phyloP scores from a whole-genome alignment of 2,329 filamentous ascomycete genomes.

The Penicillium psychrosexuale region DNA sequence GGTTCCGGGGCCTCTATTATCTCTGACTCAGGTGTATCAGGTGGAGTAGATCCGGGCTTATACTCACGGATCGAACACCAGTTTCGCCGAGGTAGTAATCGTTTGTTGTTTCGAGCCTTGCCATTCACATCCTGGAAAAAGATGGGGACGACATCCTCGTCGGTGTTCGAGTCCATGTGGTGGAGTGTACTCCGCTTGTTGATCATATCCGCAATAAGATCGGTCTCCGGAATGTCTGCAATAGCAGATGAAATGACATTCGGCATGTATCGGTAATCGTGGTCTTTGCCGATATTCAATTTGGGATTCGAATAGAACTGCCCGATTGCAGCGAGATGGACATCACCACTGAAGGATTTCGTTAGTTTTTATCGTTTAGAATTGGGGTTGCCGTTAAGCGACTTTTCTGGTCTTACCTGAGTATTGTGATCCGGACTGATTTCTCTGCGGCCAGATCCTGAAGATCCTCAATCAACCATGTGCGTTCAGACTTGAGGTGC shows the following conservation, averaged over 20 bases:
- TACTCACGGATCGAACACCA: slow-evolving; percentile 93
- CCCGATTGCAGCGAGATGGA: slow-evolving; percentile 75
- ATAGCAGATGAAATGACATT: slow-evolving; percentile 94
- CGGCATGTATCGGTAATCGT: slow-evolving; percentile 93
- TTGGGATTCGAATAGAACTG: slow-evolving; percentile 94
- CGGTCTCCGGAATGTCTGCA: slow-evolving; percentile 83
- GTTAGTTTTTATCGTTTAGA: neutral
- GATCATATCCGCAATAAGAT: slow-evolving; percentile 82
- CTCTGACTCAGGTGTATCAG: slow-evolving; percentile 58
- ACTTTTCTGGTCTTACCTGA: slow-evolving; percentile 54
- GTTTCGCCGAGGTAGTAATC: slow-evolving; percentile 82
- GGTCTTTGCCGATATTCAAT: slow-evolving; percentile 76
- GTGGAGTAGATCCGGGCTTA: slow-evolving; percentile 71
- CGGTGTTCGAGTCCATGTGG: slow-evolving; percentile 67
- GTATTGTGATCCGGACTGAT: slow-evolving; percentile 83
- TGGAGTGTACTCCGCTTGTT: slow-evolving; percentile 85
- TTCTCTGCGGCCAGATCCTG: slow-evolving; percentile 93
- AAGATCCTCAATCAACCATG: slow-evolving; percentile 80
- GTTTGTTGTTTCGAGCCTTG: slow-evolving; percentile 85
- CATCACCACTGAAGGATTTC: slow-evolving; percentile 66
- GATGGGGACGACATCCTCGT: slow-evolving; percentile 94
- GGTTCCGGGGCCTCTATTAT: slow-evolving; percentile 31
- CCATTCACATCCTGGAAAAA: slow-evolving; percentile 88
- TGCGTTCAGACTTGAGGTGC: slow-evolving; percentile 87
- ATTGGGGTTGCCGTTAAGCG: neutral